Percentiles rank a stretch among this genome's conserved stretches.
Evolutionary conservation across 192 early-diverging fungal genomes (phyloP).

Genomic region (Dimargaris verticillata): DNA sequence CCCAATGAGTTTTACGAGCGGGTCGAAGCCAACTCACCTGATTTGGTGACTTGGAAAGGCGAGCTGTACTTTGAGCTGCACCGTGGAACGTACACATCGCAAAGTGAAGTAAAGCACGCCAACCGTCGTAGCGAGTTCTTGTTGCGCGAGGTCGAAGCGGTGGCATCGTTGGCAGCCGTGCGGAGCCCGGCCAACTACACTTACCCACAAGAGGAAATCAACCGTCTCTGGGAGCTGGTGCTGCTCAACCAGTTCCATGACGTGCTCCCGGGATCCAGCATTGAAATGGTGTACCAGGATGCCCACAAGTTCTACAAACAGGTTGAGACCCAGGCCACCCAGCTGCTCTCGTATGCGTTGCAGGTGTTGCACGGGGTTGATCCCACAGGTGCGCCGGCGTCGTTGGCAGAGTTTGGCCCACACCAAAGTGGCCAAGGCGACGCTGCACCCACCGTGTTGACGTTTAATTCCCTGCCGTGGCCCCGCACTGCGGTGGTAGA

Average conservation of each 20-base stretch:
- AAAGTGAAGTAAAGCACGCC: slow-evolving; percentile 64
- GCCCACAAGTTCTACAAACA: slow-evolving; percentile 35
- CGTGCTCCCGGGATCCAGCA: slow-evolving; percentile 81
- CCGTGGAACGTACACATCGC: slow-evolving; percentile 93
- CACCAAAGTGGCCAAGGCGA: too few relatives aligned
- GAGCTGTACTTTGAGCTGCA: slow-evolving; percentile 98
- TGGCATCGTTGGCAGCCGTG: slow-evolving; percentile 32
- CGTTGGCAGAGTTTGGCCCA: not conserved
- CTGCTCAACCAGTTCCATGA: slow-evolving; percentile 96
- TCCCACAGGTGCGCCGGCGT: slow-evolving; percentile 5
- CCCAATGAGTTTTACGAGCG: slow-evolving; percentile 75
- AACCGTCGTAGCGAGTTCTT: slow-evolving; percentile 78
- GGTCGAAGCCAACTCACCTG: slow-evolving; percentile 47
- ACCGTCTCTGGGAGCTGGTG: slow-evolving; percentile 74
- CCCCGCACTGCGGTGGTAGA: slow-evolving; percentile 50
- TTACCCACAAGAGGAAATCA: slow-evolving; percentile 63
- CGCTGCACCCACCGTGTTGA: slow-evolving; percentile 18
- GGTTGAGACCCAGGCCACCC: slow-evolving; percentile 19
- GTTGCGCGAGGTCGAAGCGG: slow-evolving; percentile 69
- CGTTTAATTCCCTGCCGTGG: slow-evolving; percentile 56
- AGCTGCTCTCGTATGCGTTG: slow-evolving; percentile 29
- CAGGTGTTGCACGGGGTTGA: slow-evolving; percentile 20
- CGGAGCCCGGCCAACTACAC: slow-evolving; percentile 12
- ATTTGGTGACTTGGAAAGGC: slow-evolving; percentile 78
- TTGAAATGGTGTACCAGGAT: slow-evolving; percentile 83